Percentiles rank a stretch among this genome's conserved stretches.
Conservation (phyloP, 2,329 filamentous ascomycete species). For the Xylariaceae sp. region DNA sequence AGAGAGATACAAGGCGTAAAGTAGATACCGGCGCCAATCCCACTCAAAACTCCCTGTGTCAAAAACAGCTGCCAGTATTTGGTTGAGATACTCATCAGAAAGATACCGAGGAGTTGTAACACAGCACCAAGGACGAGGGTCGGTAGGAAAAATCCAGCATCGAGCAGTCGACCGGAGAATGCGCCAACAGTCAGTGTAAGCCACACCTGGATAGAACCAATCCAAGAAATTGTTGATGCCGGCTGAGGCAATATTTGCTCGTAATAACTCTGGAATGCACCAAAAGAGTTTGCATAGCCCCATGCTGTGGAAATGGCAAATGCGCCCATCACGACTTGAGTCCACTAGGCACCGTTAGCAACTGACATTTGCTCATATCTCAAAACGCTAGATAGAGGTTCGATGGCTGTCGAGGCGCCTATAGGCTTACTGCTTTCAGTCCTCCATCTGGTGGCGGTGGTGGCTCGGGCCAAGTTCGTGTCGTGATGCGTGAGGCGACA, state of each 20-base stretch:
- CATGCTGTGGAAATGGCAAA: conserved; percentile 44
- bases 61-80: conserved; percentile 50
- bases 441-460: conserved; percentile 33
- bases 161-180: conserved; percentile 42
- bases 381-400: background rate
- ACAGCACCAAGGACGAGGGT: conserved; percentile 38
- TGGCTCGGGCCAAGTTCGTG: conserved; percentile 28
- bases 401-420: background rate
- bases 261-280: conserved; percentile 47
- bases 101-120: conserved; percentile 43
- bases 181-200: conserved; percentile 41
- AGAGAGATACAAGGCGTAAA: conserved; percentile 59
- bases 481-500: conserved; percentile 30
- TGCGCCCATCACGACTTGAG: conserved; percentile 36
- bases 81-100: conserved; percentile 41
- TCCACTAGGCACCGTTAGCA: conserved; percentile 28
- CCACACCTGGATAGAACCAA: conserved; percentile 44
- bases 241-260: conserved; percentile 31
- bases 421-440: conserved; percentile 22
- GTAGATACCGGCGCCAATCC: conserved; percentile 52
- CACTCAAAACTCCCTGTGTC: conserved; percentile 47
- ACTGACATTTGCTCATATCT: background rate
- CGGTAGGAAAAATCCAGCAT: conserved; percentile 42
- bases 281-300: conserved; percentile 47
- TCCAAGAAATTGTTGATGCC: conserved; percentile 42